A percentile compares a stretch with the other conserved stretches of the same genome.
Conservation (phyloP, 805 yeast genomes). For the Jamesozyma spencerorum region DNA sequence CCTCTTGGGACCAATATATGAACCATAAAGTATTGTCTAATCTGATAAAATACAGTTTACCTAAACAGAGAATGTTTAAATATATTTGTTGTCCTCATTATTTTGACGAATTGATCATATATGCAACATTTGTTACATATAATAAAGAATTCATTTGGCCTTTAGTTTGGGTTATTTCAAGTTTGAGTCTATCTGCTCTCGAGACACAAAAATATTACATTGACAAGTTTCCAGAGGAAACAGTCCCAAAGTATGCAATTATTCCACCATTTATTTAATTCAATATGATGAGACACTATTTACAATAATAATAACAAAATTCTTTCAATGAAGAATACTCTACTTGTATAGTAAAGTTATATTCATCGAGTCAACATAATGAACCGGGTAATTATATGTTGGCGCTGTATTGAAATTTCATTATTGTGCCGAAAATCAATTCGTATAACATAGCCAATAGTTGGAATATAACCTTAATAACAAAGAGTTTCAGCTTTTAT, state of each 20-base stretch:
- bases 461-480: too few relatives aligned
- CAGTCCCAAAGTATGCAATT: conserved; percentile 14
- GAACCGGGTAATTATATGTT: background rate
- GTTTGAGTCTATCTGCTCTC: conserved; percentile 46
- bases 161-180: conserved; percentile 31
- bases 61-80: conserved; percentile 42
- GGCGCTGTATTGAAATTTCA: background rate
- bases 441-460: too few relatives aligned
- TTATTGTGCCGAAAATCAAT: background rate
- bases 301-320: too few relatives aligned
- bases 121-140: conserved; percentile 28
- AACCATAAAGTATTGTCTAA: conserved; percentile 43
- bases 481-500: too few relatives aligned
- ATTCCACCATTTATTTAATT: conserved; percentile 12
- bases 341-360: background rate
- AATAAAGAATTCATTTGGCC: conserved; percentile 17
- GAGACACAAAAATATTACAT: conserved; percentile 44
- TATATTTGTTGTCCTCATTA: conserved; percentile 60
- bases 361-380: too few relatives aligned
- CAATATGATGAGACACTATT: background rate
- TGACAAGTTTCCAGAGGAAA: conserved; percentile 13
- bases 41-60: conserved; percentile 48
- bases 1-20: conserved; percentile 26
- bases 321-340: too few relatives aligned
- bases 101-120: conserved; percentile 53